Conservation (phyloP, 2,329 filamentous ascomycete species). For the Cadophora luteo-olivacea region DNA sequence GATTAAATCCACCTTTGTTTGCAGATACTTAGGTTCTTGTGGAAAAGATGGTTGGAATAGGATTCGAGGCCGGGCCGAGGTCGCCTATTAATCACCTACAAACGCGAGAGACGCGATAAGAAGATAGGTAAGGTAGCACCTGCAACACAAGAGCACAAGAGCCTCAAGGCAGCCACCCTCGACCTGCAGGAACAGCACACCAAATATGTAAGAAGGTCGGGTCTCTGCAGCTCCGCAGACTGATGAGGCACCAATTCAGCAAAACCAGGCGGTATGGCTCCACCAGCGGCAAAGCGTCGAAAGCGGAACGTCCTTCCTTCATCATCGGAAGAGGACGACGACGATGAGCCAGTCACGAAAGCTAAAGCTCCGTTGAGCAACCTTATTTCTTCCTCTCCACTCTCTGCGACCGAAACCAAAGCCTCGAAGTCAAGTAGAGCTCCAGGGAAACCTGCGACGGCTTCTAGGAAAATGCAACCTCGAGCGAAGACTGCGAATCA, state of each 20-base stretch:
- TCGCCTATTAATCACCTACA: too few relatives aligned
- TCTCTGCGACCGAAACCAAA: constrained; percentile 24
- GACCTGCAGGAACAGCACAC: constrained; percentile 10
- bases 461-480: constrained; percentile 37
- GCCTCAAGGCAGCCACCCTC: constrained; percentile 7
- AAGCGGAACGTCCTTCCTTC: constrained; percentile 58
- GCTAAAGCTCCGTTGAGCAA: constrained; percentile 32
- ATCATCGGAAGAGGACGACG: constrained; percentile 54
- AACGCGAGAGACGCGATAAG: constrained; percentile 10
- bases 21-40: too few relatives aligned
- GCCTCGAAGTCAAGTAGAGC: constrained; percentile 18
- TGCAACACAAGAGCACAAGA: constrained; percentile 5
- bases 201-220: constrained; percentile 9
- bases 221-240: constrained; percentile 13
- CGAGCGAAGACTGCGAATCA: constrained; percentile 39
- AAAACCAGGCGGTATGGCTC: constrained; percentile 40
- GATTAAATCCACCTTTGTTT: too few relatives aligned
- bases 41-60: neutral
- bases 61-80: neutral
- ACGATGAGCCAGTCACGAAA: constrained; percentile 47
- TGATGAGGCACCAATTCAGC: constrained; percentile 13
- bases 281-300: constrained; percentile 50
- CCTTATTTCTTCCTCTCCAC: constrained; percentile 38
- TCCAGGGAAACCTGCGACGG: constrained; percentile 39
- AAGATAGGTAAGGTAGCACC: neutral